Evolutionary conservation across 2,329 filamentous ascomycete genomes (phyloP), one percentile per base, ranked within the genome.

Genomic region (Diaporthe sp.): DNA sequence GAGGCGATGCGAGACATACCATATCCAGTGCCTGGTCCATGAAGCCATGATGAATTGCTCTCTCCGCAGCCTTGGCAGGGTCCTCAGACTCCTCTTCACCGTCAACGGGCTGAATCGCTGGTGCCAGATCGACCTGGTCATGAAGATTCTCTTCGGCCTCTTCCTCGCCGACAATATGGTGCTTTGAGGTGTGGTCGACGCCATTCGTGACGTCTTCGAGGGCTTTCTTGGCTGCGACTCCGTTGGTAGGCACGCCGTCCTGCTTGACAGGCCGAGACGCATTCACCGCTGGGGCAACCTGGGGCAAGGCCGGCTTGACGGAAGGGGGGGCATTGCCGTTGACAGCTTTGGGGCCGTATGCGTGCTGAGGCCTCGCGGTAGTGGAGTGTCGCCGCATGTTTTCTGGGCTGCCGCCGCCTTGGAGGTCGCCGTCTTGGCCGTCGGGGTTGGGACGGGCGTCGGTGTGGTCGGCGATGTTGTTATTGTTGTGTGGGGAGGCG

Each of bases 1-100:
- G 44, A 15, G 39, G 57, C 12, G 51, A 49, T 25, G 22, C 57
- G 44, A 42, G 9, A 82, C 87, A 80, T 86, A 96, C 94, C 95
- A 98, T 97, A 79, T 92, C 89, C 79, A 98, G 90, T 77, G 96
- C 96, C 83, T 96, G 93, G 79, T 93, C 91, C 91, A 97, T 98
- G 85, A 95, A 98, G 58, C 82, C 83, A 75, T 88, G 84, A 78
- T 91, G 89, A 31, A 86, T 81, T 44, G 82, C 83, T 72, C 82
- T 83, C 77, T 89, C 87, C 4, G 77, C 79, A 39, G 77, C 77
- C 55, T 76, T 72, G 8, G 73, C 78, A 25, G 79, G 79, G 53
- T 81, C 81, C 74, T 83, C 82, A 73, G 81, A 82, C 72, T 76
- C 83, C 28, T 80, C 80, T 9, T 53, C 57, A 3, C 80, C 80